These are phyloP conservation scores for Sporisorium graminicola DNA, from an alignment of 1,284 basidiomycete genomes.

Conservation along the genomic window DNA sequence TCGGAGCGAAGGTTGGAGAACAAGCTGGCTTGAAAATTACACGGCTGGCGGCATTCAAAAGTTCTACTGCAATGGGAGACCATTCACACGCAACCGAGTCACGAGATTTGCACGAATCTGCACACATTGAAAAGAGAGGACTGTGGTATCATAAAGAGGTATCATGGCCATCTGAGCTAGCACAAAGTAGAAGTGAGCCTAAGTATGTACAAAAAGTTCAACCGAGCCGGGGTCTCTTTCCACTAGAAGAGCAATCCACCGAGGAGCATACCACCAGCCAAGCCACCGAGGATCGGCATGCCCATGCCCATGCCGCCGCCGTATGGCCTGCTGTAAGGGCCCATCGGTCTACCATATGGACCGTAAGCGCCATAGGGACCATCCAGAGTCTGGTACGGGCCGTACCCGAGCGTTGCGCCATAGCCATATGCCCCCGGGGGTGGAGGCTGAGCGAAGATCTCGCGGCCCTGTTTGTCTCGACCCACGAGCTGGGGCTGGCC, in stretches of 20 bases:
- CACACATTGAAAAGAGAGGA: no score
- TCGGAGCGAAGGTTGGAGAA: constrained; percentile 56
- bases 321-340: constrained; percentile 39
- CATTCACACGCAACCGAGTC: background rate
- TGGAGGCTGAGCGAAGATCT: constrained; percentile 56
- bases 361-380: constrained; percentile 48
- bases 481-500: constrained; percentile 56
- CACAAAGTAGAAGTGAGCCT: background rate
- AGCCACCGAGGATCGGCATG: constrained; percentile 37
- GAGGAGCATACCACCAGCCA: constrained; percentile 52
- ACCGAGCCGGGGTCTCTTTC: background rate
- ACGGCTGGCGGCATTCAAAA: no score
- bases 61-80: background rate
- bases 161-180: background rate
- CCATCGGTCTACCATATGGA: constrained; percentile 37
- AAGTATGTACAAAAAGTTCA: background rate
- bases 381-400: constrained; percentile 44
- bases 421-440: constrained; percentile 40
- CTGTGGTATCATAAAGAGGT: constrained; percentile 6
- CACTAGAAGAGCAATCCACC: constrained; percentile 51
- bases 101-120: background rate
- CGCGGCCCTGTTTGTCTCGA: constrained; percentile 42
- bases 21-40: constrained; percentile 45
- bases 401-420: constrained; percentile 46
- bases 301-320: constrained; percentile 28